Base-by-base conservation (phyloP, 2,329 filamentous ascomycete species). In the Colletotrichum sojae region DNA sequence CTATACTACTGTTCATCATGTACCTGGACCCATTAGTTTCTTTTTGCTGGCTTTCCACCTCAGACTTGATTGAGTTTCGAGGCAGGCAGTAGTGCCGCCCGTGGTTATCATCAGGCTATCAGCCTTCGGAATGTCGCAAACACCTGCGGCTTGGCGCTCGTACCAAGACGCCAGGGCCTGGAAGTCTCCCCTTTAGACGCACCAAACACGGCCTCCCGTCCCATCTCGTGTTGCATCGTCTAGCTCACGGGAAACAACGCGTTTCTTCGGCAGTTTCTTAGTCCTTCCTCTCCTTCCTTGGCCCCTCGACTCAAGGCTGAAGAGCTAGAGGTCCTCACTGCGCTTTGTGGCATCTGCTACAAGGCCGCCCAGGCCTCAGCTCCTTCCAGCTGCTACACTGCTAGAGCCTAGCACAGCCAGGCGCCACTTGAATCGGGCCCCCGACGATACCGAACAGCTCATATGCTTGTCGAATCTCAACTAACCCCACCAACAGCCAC, bases 401-500 rank as follows among this genome's bases (percentile, higher is more conserved):
- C 6, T 31, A 27, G 25, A 31, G 27, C 27, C 27, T 31, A 31
- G 13, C 43, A 16, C 60, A 49, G 48, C 40, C 48, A 18, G 45
- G 12, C 45, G 52, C 43, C 45, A 49, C 43, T 31, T 36, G 45
- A 62, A 46, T 49, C 22, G 25, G 20, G 25, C 10, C 55, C 46
- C 57, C 15, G 36, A 46, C 39, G 13, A 53, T 62, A 36, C 16
- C 20, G 53, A 59, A 55, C 13, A 64, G 27, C 40, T 68, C 18
- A 18, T 56, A 59, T 65, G 65, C 61, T 54, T 54, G 60, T 59
- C 61, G 40, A 54, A 51, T 49, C 31, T 55, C 5, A 3, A 43
- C n/a, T 31, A 36, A 59, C 54, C 61, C 66, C 61, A 64, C 60
- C 54, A 65, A 49, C 61, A 65, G 60, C 20, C 61, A 57, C 61